Base-by-base conservation (phyloP, 352 stramenopile genomes). In the Pythium oligandrum region DNA sequence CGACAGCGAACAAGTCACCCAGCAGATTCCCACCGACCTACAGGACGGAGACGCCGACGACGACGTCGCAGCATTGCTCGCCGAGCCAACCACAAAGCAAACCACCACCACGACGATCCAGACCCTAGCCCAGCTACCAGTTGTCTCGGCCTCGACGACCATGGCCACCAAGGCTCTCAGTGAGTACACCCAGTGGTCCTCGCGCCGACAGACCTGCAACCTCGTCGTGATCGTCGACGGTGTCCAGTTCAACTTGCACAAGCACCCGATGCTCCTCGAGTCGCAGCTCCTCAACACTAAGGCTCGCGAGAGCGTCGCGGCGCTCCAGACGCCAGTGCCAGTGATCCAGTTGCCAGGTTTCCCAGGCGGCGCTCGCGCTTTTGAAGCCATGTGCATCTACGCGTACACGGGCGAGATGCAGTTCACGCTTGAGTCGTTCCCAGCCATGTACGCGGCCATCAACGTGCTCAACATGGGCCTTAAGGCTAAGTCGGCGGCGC, bases 161-260 rank as follows among this genome's bases (percentile, higher is more conserved):
- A 9, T 48, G 11, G 49, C 57, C 35, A 35, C 44, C 46, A 60
- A 73, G 55, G 58, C 78, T 7, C 65, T 90, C 38, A 75, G 59
- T 53, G 77, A 90, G 51, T 86, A 73, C 64, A 55, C 67, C 35
- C 60, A 76, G 50, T 90, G 76, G 72, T 43, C 55, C 30, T 52
- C 62, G 4, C 66, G 75, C 7, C 63, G 71, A 6, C 42, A 48
- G 4, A 53, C 61, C 7, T 85, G 73, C 71, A 88, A 90, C 63
- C 61, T 90, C 10, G 63, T 88, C 34, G 76, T 90, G 39, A 45
- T 78, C 12, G 73, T 86, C 7, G 75, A 68, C 39, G 75, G 75
- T 53, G 71, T 51, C 8, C 75, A 87, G 57, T 90, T 90, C 65
- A 87, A 88, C 59, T 49, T 88, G 53, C 79, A 90, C 65, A 86